Evolutionary conservation across 768 basidiomycete species (phyloP), one percentile per base, ranked within the genome.

Genomic region (Mycena indigotica): DNA sequence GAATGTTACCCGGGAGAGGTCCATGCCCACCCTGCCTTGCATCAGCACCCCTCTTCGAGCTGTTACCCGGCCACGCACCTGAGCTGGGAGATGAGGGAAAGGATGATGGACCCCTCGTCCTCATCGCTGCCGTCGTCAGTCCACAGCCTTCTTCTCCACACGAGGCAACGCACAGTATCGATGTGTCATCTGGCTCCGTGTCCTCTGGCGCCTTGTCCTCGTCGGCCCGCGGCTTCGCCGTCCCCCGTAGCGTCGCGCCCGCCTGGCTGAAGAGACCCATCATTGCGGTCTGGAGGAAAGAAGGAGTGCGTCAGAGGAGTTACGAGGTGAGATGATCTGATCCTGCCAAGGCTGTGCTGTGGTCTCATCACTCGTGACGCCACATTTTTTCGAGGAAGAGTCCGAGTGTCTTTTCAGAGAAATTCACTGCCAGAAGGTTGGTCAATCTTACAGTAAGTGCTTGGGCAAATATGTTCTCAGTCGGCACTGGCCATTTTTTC

Each of bases 71-170:
- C 3, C 53, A 66, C 81, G 40, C 59, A 88, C 93, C 89, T 82
- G 56, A 97, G 83, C 72, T 98, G 95, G 21, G 91, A 89, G 67
- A 97, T 96, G 65, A 97, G 74, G 13, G 88, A 87, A 59, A 84
- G 71, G 70, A 97, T 89, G 65, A 98, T 84, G 45, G 93, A 96
- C 50, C 95, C 95, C 70, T 98, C 91, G 73, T 95, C 82, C 72
- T 95, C 93, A 74, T 96, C 93, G 73, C 92, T 93, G 73, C 29
- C n/a, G n/a, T n/a, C n/a, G n/a, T n/a, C n/a, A n/a, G n/a, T n/a
- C n/a, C n/a, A n/a, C n/a, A n/a, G n/a, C n/a, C n/a, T n/a, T n/a
- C n/a, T n/a, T n/a, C n/a, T n/a, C 55, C 48, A 49, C 60, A 44
- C 24, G 53, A 56, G 58, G 68, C 60, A 57, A 89, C 90, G 68